These are phyloP conservation scores for Xylariaceae sp. DNA, from an alignment of 2,329 filamentous ascomycete genomes.

Conservation along the genomic window DNA sequence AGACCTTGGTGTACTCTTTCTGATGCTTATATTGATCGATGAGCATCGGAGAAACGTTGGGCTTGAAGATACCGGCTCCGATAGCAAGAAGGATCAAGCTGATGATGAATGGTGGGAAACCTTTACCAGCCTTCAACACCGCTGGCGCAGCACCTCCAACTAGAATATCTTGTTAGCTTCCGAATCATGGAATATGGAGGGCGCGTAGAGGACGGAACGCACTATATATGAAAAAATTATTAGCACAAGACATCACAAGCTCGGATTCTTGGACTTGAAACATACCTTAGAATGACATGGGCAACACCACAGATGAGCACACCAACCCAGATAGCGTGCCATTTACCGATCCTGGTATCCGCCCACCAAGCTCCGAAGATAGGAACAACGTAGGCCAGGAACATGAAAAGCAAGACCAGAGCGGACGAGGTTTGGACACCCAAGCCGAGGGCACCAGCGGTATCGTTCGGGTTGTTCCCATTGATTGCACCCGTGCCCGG, in stretches of 20 bases:
- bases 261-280: too few species aligned
- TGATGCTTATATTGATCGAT: constrained; percentile 42
- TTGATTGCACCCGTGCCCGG: constrained; percentile 38
- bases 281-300: constrained; percentile 51
- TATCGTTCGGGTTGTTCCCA: constrained; percentile 28
- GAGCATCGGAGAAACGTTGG: constrained; percentile 46
- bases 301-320: constrained; percentile 57
- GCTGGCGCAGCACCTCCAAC: constrained; percentile 59
- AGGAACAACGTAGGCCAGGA: constrained; percentile 42
- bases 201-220: constrained; percentile 1
- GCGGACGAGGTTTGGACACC: constrained; percentile 46
- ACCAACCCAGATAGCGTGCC: constrained; percentile 57
- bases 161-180: constrained; percentile 7
- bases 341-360: constrained; percentile 64
- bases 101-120: constrained; percentile 56
- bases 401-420: constrained; percentile 42
- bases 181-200: neutral
- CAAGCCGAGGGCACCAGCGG: constrained; percentile 35
- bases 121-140: constrained; percentile 43
- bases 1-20: constrained; percentile 37
- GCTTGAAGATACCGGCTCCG: constrained; percentile 69
- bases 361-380: constrained; percentile 46
- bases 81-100: constrained; percentile 63
- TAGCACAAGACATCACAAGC: neutral
- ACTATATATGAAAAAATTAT: constrained; percentile 2